phyloP scores from a whole-genome alignment of 2,329 filamentous ascomycete genomes.

The Botryotinia narcissicola region DNA sequence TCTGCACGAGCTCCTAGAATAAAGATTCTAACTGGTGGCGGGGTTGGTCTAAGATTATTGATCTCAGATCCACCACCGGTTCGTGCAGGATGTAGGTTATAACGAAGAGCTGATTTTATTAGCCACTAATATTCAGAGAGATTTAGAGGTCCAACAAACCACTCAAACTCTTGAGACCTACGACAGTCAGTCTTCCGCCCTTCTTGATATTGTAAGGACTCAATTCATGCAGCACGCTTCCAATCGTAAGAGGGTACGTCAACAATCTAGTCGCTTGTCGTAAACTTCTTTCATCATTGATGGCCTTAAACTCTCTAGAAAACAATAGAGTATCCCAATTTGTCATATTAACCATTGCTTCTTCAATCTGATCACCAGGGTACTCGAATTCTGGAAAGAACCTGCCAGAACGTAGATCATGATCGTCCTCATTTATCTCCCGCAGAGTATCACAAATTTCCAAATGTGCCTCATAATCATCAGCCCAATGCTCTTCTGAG shows the following conservation, averaged over 20 bases:
- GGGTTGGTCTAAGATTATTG: slow-evolving; percentile 76
- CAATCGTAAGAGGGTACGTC: slow-evolving; percentile 91
- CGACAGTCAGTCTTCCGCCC: slow-evolving; percentile 73
- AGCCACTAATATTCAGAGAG: not conserved
- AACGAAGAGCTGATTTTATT: slow-evolving; percentile 68
- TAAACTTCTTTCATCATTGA: slow-evolving; percentile 88
- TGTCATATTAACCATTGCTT: slow-evolving; percentile 92
- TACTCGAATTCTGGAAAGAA: slow-evolving; percentile 95
- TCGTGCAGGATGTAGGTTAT: slow-evolving; percentile 85
- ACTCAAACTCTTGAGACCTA: slow-evolving; percentile 90
- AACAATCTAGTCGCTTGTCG: slow-evolving; percentile 88
- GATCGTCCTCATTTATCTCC: slow-evolving; percentile 97
- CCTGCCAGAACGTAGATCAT: slow-evolving; percentile 85
- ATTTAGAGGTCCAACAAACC: slow-evolving; percentile 54
- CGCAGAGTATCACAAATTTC: slow-evolving; percentile 87
- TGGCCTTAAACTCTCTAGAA: slow-evolving; percentile 83
- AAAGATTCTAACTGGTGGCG: slow-evolving; percentile 88
- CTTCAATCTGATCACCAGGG: slow-evolving; percentile 84
- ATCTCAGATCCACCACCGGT: slow-evolving; percentile 71
- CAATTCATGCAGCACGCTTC: slow-evolving; percentile 87
- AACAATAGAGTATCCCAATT: slow-evolving; percentile 99
- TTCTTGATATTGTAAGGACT: slow-evolving; percentile 84
- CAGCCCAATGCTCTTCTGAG: slow-evolving; percentile 91
- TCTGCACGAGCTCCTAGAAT: slow-evolving; percentile 95
- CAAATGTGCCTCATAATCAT: slow-evolving; percentile 90